Base-by-base conservation (phyloP, 441 rosid species). In the Aleurites moluccanus region DNA sequence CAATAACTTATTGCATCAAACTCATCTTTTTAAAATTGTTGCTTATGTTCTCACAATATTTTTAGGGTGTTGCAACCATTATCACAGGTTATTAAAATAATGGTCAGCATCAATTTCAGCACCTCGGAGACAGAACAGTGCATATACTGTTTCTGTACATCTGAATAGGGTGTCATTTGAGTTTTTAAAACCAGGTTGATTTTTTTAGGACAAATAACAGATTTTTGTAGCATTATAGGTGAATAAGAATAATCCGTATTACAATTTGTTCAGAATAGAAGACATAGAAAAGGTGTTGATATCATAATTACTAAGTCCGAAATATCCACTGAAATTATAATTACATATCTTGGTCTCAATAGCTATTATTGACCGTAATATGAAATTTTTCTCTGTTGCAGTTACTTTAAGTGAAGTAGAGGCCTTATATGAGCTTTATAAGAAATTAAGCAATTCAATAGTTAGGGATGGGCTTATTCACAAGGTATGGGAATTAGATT, bases 361-460 rank as follows among this genome's bases (percentile, higher is more conserved):
- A 20, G 30, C 49, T 52, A 16, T 44, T 11, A 28, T 28, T 75
- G 64, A 14, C 55, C 49, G 52, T 53, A 28, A 25, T 62, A 40
- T 40, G 59, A 57, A 40, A 0, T 60, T 3, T 33, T 78, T 33
- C 53, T 20, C 65, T 14, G n/a, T 74, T 83, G 83, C 85, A 95
- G 98, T 93, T 80, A 88, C 91, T 4, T 86, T 88, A 40, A 84
- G 76, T 68, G 97, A 95, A 85, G 95, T 95, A 30, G 92, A 89
- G 81, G 89, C 98, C 28, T 82, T 95, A 77, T 83, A 85, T 70
- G 95, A 91, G 85, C 90, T 95, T 2, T 93, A 76, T 77, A 90
- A 88, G 89, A 95, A 91, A 83, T 76, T 95, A 83, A 95, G 99
- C 89, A 88, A 95, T 73, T 89, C 95, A 40, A 92, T 95, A 64